Evolutionary conservation across 2,329 filamentous ascomycete species (phyloP).

Genomic region (Verticillium alfalfae): DNA sequence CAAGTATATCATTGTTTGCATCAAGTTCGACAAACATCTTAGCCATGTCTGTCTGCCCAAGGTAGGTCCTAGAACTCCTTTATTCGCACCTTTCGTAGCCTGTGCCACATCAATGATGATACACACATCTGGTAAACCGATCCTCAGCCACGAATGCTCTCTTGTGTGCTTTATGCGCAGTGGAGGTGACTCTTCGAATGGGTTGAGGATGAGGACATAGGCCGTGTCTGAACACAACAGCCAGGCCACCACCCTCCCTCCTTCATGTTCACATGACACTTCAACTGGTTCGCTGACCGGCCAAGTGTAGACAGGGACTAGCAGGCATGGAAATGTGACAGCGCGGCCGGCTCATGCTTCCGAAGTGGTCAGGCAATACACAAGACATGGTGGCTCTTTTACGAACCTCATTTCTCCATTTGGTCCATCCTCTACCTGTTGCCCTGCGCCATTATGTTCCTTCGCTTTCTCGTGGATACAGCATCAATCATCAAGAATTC

Average conservation of each 20-base stretch:
- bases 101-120: neutral
- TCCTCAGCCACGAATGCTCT: conserved; percentile 10
- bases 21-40: neutral
- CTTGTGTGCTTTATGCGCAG: neutral
- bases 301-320: neutral
- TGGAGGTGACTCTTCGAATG: conserved; percentile 2
- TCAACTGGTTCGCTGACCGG: conserved; percentile 3
- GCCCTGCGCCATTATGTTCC: neutral
- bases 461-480: neutral
- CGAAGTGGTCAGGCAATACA: neutral
- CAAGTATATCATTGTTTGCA: neutral
- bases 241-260: neutral
- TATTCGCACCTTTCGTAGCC: neutral
- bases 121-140: conserved; percentile 12
- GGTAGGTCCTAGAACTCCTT: neutral
- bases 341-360: neutral
- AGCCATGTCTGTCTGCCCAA: neutral
- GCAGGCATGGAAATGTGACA: no score
- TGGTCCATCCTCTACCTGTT: neutral
- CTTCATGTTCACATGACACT: neutral
- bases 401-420: conserved; percentile 3
- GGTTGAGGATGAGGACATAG: conserved; percentile 12
- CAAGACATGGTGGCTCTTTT: conserved; percentile 3
- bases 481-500: neutral
- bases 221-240: conserved; percentile 8